Evolutionary conservation across 345 rosid genomes (phyloP).

Genomic region (Pugionium dolabratum): DNA sequence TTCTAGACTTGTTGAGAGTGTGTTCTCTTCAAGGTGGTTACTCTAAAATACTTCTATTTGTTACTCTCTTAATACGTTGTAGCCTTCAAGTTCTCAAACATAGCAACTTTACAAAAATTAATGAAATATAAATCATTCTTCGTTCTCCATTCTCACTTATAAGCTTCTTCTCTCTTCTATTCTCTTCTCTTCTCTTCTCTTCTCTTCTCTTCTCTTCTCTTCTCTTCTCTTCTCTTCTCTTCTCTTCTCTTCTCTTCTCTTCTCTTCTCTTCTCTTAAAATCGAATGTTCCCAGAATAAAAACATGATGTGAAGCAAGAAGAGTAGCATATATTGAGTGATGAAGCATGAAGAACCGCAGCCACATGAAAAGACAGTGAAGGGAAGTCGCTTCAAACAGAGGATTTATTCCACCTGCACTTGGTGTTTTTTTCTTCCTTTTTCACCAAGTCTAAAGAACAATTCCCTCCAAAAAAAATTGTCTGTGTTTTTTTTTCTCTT

Average conservation of each 20-base stretch:
- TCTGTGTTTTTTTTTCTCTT: not conserved
- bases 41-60: too few species aligned
- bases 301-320: conserved; percentile 18
- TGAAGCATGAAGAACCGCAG: conserved; percentile 8
- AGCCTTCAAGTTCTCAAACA: not conserved
- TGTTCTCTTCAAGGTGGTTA: too few species aligned
- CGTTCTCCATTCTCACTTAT: not conserved
- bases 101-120: not conserved
- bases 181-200: conserved; percentile 13
- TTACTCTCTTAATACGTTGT: not conserved
- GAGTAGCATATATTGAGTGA: conserved; percentile 34
- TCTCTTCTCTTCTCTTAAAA: conserved; percentile 17
- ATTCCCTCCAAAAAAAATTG: conserved; percentile 1
- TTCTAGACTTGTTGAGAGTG: too few species aligned
- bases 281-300: conserved; percentile 29
- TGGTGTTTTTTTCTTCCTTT: conserved; percentile 9
- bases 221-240: conserved; percentile 4
- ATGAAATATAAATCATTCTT: not conserved
- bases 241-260: not conserved
- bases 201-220: conserved; percentile 12
- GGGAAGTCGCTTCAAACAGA: conserved; percentile 36
- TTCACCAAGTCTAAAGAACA: conserved; percentile 35
- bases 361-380: not conserved
- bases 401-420: conserved; percentile 40
- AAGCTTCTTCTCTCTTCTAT: conserved; percentile 2